Percentiles rank a stretch among this genome's conserved stretches.
Evolutionary conservation across 768 basidiomycete genomes (phyloP).

Genomic region (Porpolomopsis calyptriformis): DNA sequence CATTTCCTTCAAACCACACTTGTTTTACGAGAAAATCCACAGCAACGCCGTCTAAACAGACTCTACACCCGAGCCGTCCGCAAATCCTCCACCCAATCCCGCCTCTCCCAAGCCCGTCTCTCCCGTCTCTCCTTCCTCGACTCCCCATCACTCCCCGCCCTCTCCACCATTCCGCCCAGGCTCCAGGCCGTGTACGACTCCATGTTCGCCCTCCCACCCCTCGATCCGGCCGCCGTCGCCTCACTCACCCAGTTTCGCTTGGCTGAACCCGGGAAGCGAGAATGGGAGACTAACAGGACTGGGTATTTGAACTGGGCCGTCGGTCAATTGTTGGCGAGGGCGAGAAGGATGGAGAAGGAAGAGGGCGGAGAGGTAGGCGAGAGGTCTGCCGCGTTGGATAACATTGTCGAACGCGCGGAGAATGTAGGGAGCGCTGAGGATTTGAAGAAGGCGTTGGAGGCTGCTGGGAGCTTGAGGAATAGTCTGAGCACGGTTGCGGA

Average conservation of each 20-base stretch:
- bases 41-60: slow-evolving; percentile 62
- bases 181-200: slow-evolving; percentile 35
- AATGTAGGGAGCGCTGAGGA: slow-evolving; percentile 19
- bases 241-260: slow-evolving; percentile 27
- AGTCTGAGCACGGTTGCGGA: not conserved
- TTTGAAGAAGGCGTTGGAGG: slow-evolving; percentile 20
- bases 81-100: slow-evolving; percentile 34
- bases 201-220: slow-evolving; percentile 39
- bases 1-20: no score
- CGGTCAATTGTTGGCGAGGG: slow-evolving; percentile 35
- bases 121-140: slow-evolving; percentile 34
- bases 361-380: slow-evolving; percentile 11
- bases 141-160: slow-evolving; percentile 28
- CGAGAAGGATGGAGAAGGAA: slow-evolving; percentile 12
- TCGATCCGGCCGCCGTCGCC: slow-evolving; percentile 28
- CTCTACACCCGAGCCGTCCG: slow-evolving; percentile 44
- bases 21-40: no score
- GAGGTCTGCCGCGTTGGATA: slow-evolving; percentile 14
- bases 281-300: slow-evolving; percentile 65
- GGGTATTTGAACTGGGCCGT: slow-evolving; percentile 77
- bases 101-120: slow-evolving; percentile 34
- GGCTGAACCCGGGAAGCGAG: slow-evolving; percentile 53
- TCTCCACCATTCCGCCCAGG: slow-evolving; percentile 30
- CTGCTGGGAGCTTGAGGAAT: slow-evolving; percentile 8
- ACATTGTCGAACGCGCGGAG: slow-evolving; percentile 13